Percentiles rank a stretch among this genome's conserved stretches.
phyloP scores from a whole-genome alignment of 1,284 basidiomycete genomes.

The Boletus semigastroideus region DNA sequence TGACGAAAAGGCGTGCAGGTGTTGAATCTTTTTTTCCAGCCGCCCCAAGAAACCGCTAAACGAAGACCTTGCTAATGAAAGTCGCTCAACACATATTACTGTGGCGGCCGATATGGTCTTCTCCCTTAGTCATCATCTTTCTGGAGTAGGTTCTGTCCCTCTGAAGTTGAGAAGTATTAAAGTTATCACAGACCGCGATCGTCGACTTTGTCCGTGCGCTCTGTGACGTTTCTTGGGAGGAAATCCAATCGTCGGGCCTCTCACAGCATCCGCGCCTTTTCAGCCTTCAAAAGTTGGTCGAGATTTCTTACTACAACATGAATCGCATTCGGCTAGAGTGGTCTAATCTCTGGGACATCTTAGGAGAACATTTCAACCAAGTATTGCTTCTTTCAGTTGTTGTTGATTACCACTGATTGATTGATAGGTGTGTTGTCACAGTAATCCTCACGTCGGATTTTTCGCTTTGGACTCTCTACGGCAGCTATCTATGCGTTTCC shows the following conservation, averaged over 20 bases:
- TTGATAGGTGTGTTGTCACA: constrained; percentile 92
- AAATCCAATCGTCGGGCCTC: constrained; percentile 95
- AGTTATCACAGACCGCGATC: constrained; percentile 77
- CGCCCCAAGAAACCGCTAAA: constrained; percentile 73
- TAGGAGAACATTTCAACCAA: constrained; percentile 99
- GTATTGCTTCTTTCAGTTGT: constrained; percentile 42
- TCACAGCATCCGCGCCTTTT: constrained; percentile 94
- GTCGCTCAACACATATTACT: constrained; percentile 96
- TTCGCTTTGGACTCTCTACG: constrained; percentile 98
- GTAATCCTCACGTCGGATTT: constrained; percentile 94
- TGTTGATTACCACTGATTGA: constrained; percentile 2
- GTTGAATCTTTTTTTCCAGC: constrained; percentile 33
- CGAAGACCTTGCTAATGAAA: constrained; percentile 96
- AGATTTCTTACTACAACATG: constrained; percentile 99
- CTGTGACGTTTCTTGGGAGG: constrained; percentile 98
- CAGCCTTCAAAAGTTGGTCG: constrained; percentile 97
- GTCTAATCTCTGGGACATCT: constrained; percentile 97
- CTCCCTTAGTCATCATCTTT: constrained; percentile 90
- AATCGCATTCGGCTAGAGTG: constrained; percentile 97
- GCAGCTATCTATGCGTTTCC: constrained; percentile 96
- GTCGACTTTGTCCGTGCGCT: constrained; percentile 97
- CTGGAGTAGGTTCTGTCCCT: constrained; percentile 70
- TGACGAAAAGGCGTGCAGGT: background rate
- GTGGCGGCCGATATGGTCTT: constrained; percentile 99
- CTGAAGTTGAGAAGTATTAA: constrained; percentile 7